Base-by-base conservation (phyloP, 2,329 filamentous ascomycete genomes). In the Coniella lustricola region DNA sequence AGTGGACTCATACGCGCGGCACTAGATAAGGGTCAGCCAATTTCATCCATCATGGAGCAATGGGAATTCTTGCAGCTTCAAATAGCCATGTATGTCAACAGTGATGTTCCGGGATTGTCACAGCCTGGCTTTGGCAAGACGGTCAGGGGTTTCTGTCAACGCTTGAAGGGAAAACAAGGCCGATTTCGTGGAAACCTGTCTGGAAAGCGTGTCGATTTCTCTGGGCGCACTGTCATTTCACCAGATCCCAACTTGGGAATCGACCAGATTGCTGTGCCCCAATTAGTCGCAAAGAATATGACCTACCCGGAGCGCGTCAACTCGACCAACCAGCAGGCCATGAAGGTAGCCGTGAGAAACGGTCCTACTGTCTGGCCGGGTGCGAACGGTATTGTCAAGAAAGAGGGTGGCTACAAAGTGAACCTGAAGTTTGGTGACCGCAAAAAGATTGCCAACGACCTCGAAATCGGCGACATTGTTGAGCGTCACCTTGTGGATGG, bases 151-250 rank as follows among this genome's bases (percentile, higher is more conserved):
- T 94, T 98, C 62, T 95, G 91, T 53, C 93, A 97, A 67, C 82
- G 93, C 14, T 68, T 98, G 41, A 98, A 98, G 69, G 93, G 93
- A 57, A 98, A 98, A 62, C 91, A 97, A 62, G 93, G 93, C 47
- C 87, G 93, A 47, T 98, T 98, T 68, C 85, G 93, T 69, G 93
- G 94, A 50, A 98, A 98, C 60, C 68, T 98, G 51, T 97, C 91
- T 0, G 93, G 93, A 63, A 98, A 98, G 68, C 91, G 93, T 77
- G 93, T 98, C 46, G 91, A 98, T 64, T 98, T 97, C 67, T 98
- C 93, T 10, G 93, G 90, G 16, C 83, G 93, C 64, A 98, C 93
- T 0, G 93, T 98, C 66, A 98, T 98, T 66, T 95, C 90, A 1
- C 93, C 93, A 0, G 93, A 98, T 66, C 93, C 93, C 3, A 98